phyloP scores from a whole-genome alignment of 805 yeast genomes.

The Yueomyces sp. region DNA sequence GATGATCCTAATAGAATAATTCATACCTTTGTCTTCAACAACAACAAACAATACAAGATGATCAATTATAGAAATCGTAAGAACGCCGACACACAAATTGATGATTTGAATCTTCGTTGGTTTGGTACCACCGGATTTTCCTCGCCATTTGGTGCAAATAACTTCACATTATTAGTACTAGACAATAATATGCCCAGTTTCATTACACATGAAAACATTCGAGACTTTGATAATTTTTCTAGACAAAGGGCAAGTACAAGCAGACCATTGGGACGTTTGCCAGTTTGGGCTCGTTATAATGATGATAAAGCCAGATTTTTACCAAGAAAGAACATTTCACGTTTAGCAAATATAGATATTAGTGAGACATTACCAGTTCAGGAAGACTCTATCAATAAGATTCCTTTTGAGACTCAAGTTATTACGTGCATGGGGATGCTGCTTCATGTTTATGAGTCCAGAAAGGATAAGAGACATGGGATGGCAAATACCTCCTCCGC shows the following conservation, averaged over 20 bases:
- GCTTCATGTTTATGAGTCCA: slow-evolving; percentile 20
- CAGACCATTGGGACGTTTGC: slow-evolving; percentile 14
- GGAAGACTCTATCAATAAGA: slow-evolving; percentile 1
- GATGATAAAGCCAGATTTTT: slow-evolving; percentile 14
- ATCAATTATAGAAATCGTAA: slow-evolving; percentile 20
- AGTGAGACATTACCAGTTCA: slow-evolving; percentile 6
- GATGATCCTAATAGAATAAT: slow-evolving; percentile 15
- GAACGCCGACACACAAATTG: slow-evolving; percentile 22
- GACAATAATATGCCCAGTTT: slow-evolving; percentile 24
- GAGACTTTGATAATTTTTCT: slow-evolving; percentile 5
- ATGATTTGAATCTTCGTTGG: slow-evolving; percentile 27
- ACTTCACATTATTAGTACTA: slow-evolving; percentile 23
- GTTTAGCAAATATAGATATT: slow-evolving; percentile 13
- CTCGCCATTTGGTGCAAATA: slow-evolving; percentile 24
- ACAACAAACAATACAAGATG: slow-evolving; percentile 15
- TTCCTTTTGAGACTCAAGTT: slow-evolving; percentile 18
- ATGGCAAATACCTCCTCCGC: not conserved
- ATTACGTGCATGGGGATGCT: slow-evolving; percentile 23
- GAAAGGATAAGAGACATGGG: slow-evolving; percentile 18
- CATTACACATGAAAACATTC: slow-evolving; percentile 10
- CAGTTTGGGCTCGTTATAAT: slow-evolving; percentile 21
- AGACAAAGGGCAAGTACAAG: slow-evolving; percentile 1
- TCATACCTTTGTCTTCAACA: slow-evolving; percentile 22
- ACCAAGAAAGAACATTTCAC: slow-evolving; percentile 17
- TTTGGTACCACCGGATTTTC: slow-evolving; percentile 27